Evolutionary conservation across 495 filamentous ascomycete species (phyloP).

Genomic region (Cetradonia linearis): DNA sequence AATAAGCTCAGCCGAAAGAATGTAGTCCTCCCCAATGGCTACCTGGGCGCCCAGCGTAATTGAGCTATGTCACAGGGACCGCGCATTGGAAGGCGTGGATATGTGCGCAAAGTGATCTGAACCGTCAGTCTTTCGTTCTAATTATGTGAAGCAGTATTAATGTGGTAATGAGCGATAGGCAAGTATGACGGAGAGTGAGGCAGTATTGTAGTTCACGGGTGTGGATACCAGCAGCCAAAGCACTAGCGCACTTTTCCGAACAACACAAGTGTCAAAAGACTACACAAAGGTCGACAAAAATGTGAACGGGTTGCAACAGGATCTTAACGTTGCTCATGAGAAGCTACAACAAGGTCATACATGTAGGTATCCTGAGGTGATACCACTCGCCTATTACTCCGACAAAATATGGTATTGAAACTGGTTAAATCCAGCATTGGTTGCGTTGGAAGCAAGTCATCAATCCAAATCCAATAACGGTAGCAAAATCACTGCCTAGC

Average conservation of each 20-base stretch:
- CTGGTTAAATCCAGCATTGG: neutral
- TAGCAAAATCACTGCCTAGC: neutral
- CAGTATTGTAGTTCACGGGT: conserved; percentile 6
- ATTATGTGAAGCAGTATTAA: neutral
- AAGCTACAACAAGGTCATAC: neutral
- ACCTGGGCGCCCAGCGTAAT: neutral
- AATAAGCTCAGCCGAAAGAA: neutral
- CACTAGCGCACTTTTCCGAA: conserved; percentile 13
- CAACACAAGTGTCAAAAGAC: neutral
- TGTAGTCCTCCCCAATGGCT: conserved; percentile 6
- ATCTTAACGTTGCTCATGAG: neutral
- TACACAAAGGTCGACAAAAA: neutral
- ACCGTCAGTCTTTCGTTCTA: neutral
- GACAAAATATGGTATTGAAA: neutral
- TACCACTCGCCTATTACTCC: neutral
- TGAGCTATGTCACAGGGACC: neutral
- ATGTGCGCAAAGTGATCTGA: neutral
- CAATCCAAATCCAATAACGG: conserved; percentile 3
- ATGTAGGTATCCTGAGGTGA: neutral
- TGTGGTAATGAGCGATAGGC: neutral
- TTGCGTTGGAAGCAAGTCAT: neutral
- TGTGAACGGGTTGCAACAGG: neutral
- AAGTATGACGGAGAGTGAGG: conserved; percentile 8
- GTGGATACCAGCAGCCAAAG: neutral
- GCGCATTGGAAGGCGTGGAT: conserved; percentile 15